Evolutionary conservation across 2,329 filamentous ascomycete genomes (phyloP).

Genomic region (Sporothrix variecibatus): DNA sequence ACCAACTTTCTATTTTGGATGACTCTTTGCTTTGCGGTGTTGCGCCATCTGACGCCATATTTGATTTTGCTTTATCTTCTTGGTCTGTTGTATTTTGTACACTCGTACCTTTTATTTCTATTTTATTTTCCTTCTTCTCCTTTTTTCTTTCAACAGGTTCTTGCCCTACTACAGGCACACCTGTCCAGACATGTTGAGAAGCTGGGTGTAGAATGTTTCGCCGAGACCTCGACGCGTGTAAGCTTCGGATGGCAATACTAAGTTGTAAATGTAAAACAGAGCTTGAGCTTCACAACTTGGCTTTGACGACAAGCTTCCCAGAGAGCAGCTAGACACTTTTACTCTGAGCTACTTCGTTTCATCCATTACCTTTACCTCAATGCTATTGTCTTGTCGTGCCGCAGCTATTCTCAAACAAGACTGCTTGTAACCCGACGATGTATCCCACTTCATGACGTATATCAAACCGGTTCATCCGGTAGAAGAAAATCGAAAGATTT

Average conservation of each 20-base stretch:
- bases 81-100: not conserved
- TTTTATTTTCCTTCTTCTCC: not conserved
- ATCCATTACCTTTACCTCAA: not conserved
- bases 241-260: not conserved
- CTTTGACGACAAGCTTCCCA: not conserved
- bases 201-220: not conserved
- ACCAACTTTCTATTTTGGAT: not conserved
- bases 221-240: conserved; percentile 6
- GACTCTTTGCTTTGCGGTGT: not conserved
- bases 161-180: not conserved
- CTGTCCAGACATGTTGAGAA: conserved; percentile 1
- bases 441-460: not conserved
- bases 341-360: not conserved
- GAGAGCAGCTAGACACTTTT: not conserved
- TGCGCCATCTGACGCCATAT: conserved; percentile 28
- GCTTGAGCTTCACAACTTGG: not conserved
- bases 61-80: not conserved
- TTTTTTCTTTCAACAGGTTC: not conserved
- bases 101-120: not conserved
- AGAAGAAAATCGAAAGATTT: not conserved
- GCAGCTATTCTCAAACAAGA: not conserved
- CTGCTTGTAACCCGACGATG: not conserved
- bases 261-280: not conserved
- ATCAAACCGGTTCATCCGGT: not conserved
- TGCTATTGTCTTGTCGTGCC: not conserved